These are phyloP conservation scores for Apiotrichum gracile DNA, from an alignment of 1,284 basidiomycete species.

Conservation along the genomic window DNA sequence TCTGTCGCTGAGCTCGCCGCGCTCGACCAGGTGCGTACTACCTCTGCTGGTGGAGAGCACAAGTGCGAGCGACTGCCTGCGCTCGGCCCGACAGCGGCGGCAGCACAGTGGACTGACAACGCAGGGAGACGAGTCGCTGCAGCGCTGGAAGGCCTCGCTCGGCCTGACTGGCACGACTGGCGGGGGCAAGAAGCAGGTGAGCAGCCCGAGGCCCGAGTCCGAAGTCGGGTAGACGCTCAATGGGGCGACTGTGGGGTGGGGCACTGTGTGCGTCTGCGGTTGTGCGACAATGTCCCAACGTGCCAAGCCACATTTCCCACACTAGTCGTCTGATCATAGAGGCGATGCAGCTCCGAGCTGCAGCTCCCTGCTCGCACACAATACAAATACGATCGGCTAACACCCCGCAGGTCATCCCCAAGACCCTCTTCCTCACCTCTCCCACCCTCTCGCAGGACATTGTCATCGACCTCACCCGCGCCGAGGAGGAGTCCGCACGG, in stretches of 20 bases:
- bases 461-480: conserved; percentile 49
- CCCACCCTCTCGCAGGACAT: conserved; percentile 49
- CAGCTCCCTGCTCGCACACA: too few relatives aligned
- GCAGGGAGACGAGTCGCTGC: conserved; percentile 52
- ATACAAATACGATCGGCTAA: too few relatives aligned
- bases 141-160: conserved; percentile 54
- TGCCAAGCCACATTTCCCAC: too few relatives aligned
- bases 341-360: too few relatives aligned
- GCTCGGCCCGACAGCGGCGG: neutral
- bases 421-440: conserved; percentile 50
- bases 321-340: too few relatives aligned
- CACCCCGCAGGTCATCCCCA: conserved; percentile 44
- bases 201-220: too few relatives aligned
- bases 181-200: conserved; percentile 39
- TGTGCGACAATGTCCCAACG: too few relatives aligned
- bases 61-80: too few relatives aligned
- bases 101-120: neutral
- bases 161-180: conserved; percentile 46
- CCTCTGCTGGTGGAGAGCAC: neutral
- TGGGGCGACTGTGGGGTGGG: too few relatives aligned
- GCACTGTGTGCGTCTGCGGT: too few relatives aligned
- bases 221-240: too few relatives aligned
- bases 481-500: conserved; percentile 44
- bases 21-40: conserved; percentile 38
- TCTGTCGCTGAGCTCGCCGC: conserved; percentile 52